Percentiles rank a stretch among this genome's conserved stretches.
phyloP scores from a whole-genome alignment of 768 basidiomycete genomes.

The Kondoa malvinella region DNA sequence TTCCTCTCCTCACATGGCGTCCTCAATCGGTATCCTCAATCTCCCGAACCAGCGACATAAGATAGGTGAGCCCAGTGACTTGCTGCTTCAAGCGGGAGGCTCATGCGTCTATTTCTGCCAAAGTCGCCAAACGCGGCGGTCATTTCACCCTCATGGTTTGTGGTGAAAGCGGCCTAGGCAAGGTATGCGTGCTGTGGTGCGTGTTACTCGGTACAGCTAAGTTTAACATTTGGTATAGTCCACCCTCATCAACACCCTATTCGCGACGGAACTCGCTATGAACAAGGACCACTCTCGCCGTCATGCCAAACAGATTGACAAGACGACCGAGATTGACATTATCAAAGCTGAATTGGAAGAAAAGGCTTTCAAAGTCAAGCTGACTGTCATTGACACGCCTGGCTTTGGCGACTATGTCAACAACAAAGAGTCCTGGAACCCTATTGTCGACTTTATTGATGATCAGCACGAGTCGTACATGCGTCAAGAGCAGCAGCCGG shows the following conservation, averaged over 20 bases:
- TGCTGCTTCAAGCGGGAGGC: neutral
- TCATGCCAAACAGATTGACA: conserved; percentile 92
- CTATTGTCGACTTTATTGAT: conserved; percentile 89
- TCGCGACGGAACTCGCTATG: conserved; percentile 86
- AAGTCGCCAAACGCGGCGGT: conserved; percentile 80
- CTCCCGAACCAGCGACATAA: conserved; percentile 99
- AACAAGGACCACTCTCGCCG: conserved; percentile 76
- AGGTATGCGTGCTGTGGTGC: conserved; percentile 33
- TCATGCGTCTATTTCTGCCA: neutral
- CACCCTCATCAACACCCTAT: conserved; percentile 89
- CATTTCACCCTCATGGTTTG: conserved; percentile 99
- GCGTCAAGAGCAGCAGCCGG: conserved; percentile 91
- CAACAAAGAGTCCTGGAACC: conserved; percentile 97
- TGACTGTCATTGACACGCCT: conserved; percentile 96
- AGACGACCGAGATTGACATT: conserved; percentile 86
- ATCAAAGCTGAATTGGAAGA: conserved; percentile 99
- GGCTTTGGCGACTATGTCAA: conserved; percentile 99
- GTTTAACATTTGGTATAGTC: neutral
- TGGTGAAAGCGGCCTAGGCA: conserved; percentile 95
- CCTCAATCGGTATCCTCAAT: conserved; percentile 58
- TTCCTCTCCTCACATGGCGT: neutral
- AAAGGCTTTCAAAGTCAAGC: conserved; percentile 97
- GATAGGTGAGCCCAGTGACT: conserved; percentile 37
- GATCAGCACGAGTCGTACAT: conserved; percentile 37
- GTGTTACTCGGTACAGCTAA: neutral